A percentile compares a stretch with the other conserved stretches of the same genome.
Evolutionary conservation across 768 basidiomycete species (phyloP).

Genomic region (Agaricus sinodeliciosus): DNA sequence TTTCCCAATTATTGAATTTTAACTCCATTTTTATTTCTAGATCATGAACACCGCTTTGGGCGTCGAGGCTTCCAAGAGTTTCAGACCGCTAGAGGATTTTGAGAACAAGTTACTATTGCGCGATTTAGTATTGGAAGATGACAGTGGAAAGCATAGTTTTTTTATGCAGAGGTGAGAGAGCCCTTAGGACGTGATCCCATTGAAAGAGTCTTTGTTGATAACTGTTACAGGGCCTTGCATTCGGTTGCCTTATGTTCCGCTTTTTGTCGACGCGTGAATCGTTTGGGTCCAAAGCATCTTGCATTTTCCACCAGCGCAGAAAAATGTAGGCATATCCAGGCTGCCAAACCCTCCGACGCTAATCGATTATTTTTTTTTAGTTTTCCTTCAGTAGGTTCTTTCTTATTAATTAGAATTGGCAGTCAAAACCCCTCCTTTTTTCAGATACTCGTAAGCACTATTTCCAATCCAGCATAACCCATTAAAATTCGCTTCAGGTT

Average conservation of each 20-base stretch:
- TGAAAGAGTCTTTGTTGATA: neutral
- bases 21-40: conserved; percentile 3
- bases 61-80: conserved; percentile 16
- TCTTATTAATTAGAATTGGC: neutral
- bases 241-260: conserved; percentile 18
- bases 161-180: conserved; percentile 16
- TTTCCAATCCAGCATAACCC: too few relatives aligned
- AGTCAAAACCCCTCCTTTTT: neutral
- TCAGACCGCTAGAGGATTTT: conserved; percentile 16
- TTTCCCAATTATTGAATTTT: neutral
- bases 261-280: conserved; percentile 18
- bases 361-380: neutral
- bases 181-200: neutral
- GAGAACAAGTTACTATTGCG: conserved; percentile 18
- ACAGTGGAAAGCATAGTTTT: conserved; percentile 7
- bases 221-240: conserved; percentile 13
- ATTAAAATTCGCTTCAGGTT: neutral
- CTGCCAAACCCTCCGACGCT: neutral
- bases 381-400: neutral
- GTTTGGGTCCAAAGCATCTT: conserved; percentile 15
- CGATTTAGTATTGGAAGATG: conserved; percentile 13
- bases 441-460: neutral
- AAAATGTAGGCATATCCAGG: neutral
- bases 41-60: conserved; percentile 20
- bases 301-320: conserved; percentile 13